phyloP scores from a whole-genome alignment of 805 yeast genomes.

The Lachancea thermotolerans region DNA sequence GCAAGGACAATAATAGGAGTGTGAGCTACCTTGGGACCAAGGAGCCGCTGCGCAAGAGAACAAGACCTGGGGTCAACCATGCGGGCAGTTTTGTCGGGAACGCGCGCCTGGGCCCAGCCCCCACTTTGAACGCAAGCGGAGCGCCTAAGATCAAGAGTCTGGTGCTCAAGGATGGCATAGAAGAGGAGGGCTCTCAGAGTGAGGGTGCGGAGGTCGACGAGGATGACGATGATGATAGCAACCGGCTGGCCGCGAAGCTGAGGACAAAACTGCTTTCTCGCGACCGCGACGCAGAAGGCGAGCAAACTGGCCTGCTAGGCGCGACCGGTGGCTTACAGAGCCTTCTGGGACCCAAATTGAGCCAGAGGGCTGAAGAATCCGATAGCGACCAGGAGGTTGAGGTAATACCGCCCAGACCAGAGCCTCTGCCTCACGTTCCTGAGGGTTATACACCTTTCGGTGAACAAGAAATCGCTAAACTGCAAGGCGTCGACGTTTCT shows the following conservation, averaged over 20 bases:
- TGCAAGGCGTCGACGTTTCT: slow-evolving; percentile 20
- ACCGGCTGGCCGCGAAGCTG: slow-evolving; percentile 20
- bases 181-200: slow-evolving; percentile 12
- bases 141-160: slow-evolving; percentile 24
- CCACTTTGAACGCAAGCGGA: slow-evolving; percentile 23
- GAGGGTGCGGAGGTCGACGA: slow-evolving; percentile 13
- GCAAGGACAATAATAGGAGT: slow-evolving; percentile 27
- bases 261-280: slow-evolving; percentile 1
- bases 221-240: slow-evolving; percentile 16
- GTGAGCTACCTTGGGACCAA: slow-evolving; percentile 9
- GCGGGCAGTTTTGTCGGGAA: slow-evolving; percentile 10
- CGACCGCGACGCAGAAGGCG: slow-evolving; percentile 10
- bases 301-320: slow-evolving; percentile 11
- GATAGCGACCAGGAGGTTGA: slow-evolving; percentile 38
- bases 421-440: slow-evolving; percentile 40
- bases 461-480: slow-evolving; percentile 25
- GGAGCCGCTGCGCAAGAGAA: not conserved
- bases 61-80: slow-evolving; percentile 8
- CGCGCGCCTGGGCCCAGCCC: slow-evolving; percentile 4
- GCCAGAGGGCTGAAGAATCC: slow-evolving; percentile 11
- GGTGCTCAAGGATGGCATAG: slow-evolving; percentile 23
- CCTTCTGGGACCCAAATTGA: slow-evolving; percentile 12
- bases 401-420: slow-evolving; percentile 35
- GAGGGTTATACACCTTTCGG: slow-evolving; percentile 38
- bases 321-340: slow-evolving; percentile 13